Conservation (phyloP, 2,329 filamentous ascomycete genomes). For the Erysiphe pulchra region DNA sequence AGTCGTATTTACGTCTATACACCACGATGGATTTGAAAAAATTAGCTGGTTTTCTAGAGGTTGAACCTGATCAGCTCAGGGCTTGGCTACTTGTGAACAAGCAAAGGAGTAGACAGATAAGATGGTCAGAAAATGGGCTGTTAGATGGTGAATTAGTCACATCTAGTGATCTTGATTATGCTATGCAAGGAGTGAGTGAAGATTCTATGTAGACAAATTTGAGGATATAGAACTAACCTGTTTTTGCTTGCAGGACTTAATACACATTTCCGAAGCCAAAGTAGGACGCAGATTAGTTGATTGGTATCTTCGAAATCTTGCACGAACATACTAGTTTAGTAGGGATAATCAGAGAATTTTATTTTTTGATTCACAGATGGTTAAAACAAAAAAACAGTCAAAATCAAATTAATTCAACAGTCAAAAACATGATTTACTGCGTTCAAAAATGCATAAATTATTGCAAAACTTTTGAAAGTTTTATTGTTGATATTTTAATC, state of each 20-base stretch:
- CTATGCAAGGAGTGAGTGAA: slow-evolving; percentile 62
- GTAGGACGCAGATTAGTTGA: slow-evolving; percentile 90
- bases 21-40: slow-evolving; percentile 99
- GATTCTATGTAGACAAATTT: slow-evolving; percentile 2
- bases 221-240: slow-evolving; percentile 1
- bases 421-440: too few relatives aligned
- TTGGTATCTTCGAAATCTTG: slow-evolving; percentile 95
- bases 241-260: slow-evolving; percentile 41
- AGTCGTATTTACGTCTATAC: slow-evolving; percentile 96
- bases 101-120: slow-evolving; percentile 88
- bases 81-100: slow-evolving; percentile 93
- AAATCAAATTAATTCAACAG: too few relatives aligned
- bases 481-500: too few relatives aligned
- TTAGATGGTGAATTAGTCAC: slow-evolving; percentile 83
- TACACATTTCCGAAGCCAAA: slow-evolving; percentile 97
- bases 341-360: too few relatives aligned
- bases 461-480: too few relatives aligned
- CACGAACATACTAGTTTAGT: slow-evolving; percentile 54
- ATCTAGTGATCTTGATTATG: slow-evolving; percentile 89
- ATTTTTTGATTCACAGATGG: too few relatives aligned
- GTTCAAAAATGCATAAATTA: too few relatives aligned
- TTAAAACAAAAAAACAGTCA: too few relatives aligned
- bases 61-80: slow-evolving; percentile 85
- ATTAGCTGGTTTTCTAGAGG: slow-evolving; percentile 87
- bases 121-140: slow-evolving; percentile 76